Evolutionary conservation across 768 basidiomycete genomes (phyloP), one percentile per base, ranked within the genome.

Genomic region (Favolaschia claudopus): DNA sequence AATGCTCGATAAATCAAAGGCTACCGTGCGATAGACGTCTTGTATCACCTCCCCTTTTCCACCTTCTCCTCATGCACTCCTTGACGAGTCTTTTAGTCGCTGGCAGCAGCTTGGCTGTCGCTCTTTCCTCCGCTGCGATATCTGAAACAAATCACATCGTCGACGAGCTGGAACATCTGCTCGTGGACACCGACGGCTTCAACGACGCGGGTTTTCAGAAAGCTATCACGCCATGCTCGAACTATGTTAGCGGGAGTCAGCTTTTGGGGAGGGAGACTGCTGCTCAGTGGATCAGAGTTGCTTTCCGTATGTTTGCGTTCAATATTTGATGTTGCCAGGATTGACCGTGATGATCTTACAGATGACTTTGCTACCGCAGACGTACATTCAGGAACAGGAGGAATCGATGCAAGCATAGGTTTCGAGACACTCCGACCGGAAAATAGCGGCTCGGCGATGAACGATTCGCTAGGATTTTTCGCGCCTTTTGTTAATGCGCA

Each of bases 321-420:
- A n/a, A n/a, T n/a, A n/a, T n/a, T n/a, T n/a, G n/a, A n/a, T n/a
- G n/a, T n/a, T n/a, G n/a, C n/a, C n/a, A n/a, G n/a, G n/a, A n/a
- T n/a, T n/a, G n/a, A n/a, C n/a, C n/a, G n/a, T n/a, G n/a, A n/a
- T n/a, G n/a, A n/a, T 19, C 22, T n/a, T 5, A 7, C 44, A 66
- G 64, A 68, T 47, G 68, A 71, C 47, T 62, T 68, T 44, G 63
- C 63, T 6, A 68, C 68, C 8, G 62, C 57, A 9, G 55, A 69
- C 45, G 60, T 68, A 20, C 15, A 45, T 22, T 51, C 53, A 8
- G 70, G 70, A 13, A 65, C 63, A 6, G 68, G 69, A 19, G 69
- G 69, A 7, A 36, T 69, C 15, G 70, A 69, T 46, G 70, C 68
- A 4, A 63, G 60, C 3, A 67, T 68, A 20, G 58, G 61, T n/a